Evolutionary conservation across 1,139 yeast species (phyloP), one percentile per base, ranked within the genome.

Genomic region (Lipomyces yarrowii): DNA sequence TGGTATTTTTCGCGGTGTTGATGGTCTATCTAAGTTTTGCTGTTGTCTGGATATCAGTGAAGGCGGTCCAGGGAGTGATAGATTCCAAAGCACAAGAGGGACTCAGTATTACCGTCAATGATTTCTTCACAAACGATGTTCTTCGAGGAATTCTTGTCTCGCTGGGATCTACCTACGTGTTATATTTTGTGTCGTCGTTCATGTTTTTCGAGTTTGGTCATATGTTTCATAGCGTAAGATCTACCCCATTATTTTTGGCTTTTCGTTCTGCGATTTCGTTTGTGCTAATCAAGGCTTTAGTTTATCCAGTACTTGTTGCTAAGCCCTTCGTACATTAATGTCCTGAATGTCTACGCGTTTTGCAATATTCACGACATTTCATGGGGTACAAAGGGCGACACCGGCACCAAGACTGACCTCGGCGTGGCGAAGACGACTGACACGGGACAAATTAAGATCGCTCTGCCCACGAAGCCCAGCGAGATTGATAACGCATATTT

Each of bases 11-110:
- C 80, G 97, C 98, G 0, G 83, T 92, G 13, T 81, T 94, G 73
- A 94, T 94, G 98, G 87, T 86, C 0, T 94, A 94, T 75, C 90
- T 94, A 88, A 84, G 93, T 57, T 91, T 93, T 79, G 94, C 98
- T 15, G 93, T 97, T 15, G 82, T 93, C 35, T 90, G 84, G 75
- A 85, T 93, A 80, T 90, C 97, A 2, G 90, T 92, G 42, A 86
- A 86, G 73, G 87, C 97, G 0, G 86, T 89, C 46, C 74, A 82
- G 70, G 79, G 75, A 46, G 80, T 80, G 23, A 69, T 79, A 11
- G 63, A 54, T 13, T 35, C 37, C 26, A 46, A 42, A 52, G 26
- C 46, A 1, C 78, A 81, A 59, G 70, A 72, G 18, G 81, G 83
- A 65, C 80, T 81, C 56, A 79, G 83, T 69, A 82, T 86, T 72